Conservation (phyloP, 139 green algal species). For the Pleodorina starrii region DNA sequence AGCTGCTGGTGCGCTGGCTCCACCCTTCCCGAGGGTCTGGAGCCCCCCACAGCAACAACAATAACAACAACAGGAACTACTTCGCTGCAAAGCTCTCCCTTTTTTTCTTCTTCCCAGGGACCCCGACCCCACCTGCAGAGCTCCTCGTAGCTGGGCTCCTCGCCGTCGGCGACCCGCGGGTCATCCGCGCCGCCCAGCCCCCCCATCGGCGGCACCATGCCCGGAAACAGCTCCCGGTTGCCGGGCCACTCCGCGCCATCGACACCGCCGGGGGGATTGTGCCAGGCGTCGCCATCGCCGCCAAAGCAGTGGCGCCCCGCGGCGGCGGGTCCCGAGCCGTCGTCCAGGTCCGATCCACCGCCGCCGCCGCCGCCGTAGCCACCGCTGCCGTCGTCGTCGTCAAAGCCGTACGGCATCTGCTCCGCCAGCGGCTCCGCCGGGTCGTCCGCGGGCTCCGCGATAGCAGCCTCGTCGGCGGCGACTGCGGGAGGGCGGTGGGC, state of each 20-base stretch:
- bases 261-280: background rate
- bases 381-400: conserved; percentile 20
- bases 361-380: conserved; percentile 13
- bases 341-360: conserved; percentile 13
- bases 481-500: background rate
- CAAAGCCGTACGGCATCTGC: background rate
- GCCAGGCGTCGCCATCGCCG: background rate
- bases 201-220: background rate
- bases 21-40: no score
- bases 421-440: background rate
- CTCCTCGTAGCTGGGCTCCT: conserved; percentile 69
- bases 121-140: conserved; percentile 70
- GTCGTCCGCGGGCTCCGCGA: background rate
- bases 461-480: conserved; percentile 7
- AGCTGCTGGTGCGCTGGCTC: no score
- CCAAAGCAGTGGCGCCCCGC: background rate
- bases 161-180: conserved; percentile 15
- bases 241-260: conserved; percentile 22
- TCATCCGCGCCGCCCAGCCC: background rate
- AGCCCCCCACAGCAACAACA: no score
- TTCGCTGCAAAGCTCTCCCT: no score
- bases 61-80: no score
- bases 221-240: background rate
- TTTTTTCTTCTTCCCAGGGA: no score
- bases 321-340: background rate